These are phyloP conservation scores for Diaporthe humulicola DNA, from an alignment of 2,329 filamentous ascomycete genomes.

Conservation along the genomic window DNA sequence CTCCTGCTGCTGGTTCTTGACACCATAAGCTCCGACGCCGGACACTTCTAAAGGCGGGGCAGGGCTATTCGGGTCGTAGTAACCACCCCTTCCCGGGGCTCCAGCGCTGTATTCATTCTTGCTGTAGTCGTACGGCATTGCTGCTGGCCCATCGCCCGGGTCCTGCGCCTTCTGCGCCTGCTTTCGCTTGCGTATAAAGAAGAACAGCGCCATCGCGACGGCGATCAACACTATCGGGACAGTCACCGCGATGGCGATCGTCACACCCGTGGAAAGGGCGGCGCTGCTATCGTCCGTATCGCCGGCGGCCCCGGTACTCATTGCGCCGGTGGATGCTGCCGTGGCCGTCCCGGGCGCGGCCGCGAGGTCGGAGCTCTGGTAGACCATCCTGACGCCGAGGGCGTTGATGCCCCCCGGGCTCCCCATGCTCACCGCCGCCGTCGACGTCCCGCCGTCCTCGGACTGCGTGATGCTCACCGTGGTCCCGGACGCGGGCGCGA, in stretches of 20 bases:
- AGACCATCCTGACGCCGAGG: conserved; percentile 52
- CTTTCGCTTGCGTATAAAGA: conserved; percentile 40
- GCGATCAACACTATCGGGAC: conserved; percentile 48
- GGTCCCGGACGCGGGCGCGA: conserved; percentile 44
- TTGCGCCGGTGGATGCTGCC: neutral
- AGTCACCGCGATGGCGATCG: conserved; percentile 48
- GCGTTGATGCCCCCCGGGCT: conserved; percentile 49
- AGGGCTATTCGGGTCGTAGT: conserved; percentile 25
- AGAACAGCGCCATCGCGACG: conserved; percentile 44
- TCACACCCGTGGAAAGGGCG: conserved; percentile 44
- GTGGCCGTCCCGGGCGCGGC: conserved; percentile 20
- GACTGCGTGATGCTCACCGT: conserved; percentile 46
- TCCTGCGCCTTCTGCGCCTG: neutral
- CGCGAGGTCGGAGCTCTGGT: conserved; percentile 47
- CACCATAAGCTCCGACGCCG: neutral
- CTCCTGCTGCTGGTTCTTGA: conserved; percentile 25
- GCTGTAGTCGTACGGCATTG: neutral
- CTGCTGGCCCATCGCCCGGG: neutral
- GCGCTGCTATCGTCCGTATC: neutral
- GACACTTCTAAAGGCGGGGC: conserved; percentile 18
- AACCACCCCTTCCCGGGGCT: neutral
- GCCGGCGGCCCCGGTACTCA: neutral
- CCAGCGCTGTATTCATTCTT: conserved; percentile 9
- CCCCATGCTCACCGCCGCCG: conserved; percentile 41
- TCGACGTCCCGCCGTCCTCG: conserved; percentile 43